Evolutionary conservation across 768 basidiomycete genomes (phyloP).

Genomic region (Suillus sp.): DNA sequence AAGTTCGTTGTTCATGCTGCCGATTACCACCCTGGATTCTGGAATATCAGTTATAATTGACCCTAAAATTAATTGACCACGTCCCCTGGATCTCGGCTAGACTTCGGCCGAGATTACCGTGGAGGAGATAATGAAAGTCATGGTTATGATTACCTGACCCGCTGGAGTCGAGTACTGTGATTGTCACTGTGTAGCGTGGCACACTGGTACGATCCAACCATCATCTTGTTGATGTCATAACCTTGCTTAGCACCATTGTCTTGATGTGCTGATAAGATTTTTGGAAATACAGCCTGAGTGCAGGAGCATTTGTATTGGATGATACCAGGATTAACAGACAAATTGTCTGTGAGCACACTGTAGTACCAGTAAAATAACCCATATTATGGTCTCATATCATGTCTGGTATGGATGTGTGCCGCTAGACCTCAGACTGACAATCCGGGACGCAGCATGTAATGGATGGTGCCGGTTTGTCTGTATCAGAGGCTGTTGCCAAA

Average conservation of each 20-base stretch:
- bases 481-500: slow-evolving; percentile 41
- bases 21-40: slow-evolving; percentile 2
- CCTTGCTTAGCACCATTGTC: neutral
- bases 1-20: neutral
- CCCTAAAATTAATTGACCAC: neutral
- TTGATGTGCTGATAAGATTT: neutral
- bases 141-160: neutral
- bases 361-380: neutral
- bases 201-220: neutral
- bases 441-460: too few relatives aligned
- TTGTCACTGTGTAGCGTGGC: neutral
- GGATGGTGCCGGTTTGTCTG: slow-evolving; percentile 34
- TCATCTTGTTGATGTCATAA: neutral
- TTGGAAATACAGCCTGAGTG: neutral
- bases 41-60: neutral
- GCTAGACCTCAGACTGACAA: neutral
- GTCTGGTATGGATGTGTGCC: neutral
- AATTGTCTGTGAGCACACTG: neutral
- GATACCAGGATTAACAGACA: neutral
- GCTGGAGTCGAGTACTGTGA: neutral
- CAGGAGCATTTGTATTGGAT: neutral
- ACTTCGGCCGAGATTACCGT: neutral
- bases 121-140: neutral
- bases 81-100: neutral
- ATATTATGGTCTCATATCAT: neutral